These are phyloP conservation scores for Ceratocystis cubensis DNA, from an alignment of 2,329 filamentous ascomycete genomes.

Conservation along the genomic window DNA sequence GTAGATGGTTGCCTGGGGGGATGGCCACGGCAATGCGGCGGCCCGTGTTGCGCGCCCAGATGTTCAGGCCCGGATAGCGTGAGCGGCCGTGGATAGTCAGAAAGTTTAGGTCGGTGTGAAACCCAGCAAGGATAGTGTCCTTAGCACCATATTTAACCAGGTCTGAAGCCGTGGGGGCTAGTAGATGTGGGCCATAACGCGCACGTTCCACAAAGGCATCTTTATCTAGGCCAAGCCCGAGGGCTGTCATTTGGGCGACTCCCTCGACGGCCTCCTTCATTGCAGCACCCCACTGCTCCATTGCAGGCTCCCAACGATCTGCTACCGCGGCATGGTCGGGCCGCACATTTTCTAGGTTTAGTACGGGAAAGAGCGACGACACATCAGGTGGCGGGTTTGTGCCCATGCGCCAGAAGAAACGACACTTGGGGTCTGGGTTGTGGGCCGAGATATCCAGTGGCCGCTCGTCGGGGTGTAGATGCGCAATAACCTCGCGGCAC, in stretches of 20 bases:
- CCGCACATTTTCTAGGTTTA: conserved; percentile 44
- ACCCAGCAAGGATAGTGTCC: conserved; percentile 49
- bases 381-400: conserved; percentile 33
- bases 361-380: conserved; percentile 39
- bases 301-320: conserved; percentile 40
- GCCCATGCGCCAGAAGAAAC: conserved; percentile 51
- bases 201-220: conserved; percentile 43
- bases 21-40: conserved; percentile 46
- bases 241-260: conserved; percentile 46
- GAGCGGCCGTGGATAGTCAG: conserved; percentile 52
- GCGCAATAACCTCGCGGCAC: conserved; percentile 43
- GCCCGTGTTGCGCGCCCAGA: conserved; percentile 52
- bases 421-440: conserved; percentile 47
- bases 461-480: conserved; percentile 42
- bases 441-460: conserved; percentile 47
- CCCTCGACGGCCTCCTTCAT: conserved; percentile 48
- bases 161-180: conserved; percentile 49
- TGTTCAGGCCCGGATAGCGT: conserved; percentile 48
- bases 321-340: conserved; percentile 38
- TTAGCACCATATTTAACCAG: conserved; percentile 39
- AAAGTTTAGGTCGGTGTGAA: conserved; percentile 54
- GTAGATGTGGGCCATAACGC: conserved; percentile 47
- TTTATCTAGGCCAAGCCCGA: conserved; percentile 42
- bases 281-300: conserved; percentile 46
- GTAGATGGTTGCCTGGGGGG: conserved; percentile 43